Evolutionary conservation across 352 stramenopile species (phyloP), one percentile per base, ranked within the genome.

Genomic region (Blastocystis sp.): DNA sequence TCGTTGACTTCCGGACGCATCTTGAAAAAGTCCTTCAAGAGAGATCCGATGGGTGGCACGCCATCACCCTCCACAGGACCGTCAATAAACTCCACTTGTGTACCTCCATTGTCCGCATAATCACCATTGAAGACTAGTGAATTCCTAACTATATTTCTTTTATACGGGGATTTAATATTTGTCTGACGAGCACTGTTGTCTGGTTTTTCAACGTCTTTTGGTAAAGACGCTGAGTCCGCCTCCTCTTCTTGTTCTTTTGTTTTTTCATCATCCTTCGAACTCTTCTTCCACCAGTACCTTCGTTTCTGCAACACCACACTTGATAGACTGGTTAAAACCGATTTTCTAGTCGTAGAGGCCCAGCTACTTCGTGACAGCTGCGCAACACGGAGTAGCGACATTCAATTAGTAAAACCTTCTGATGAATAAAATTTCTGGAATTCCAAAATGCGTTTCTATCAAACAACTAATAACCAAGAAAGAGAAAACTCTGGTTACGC

Each of bases 401-500:
- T 75, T 37, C 45, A n/a, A 75, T 20, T 47, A 75, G 45, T 41
- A 37, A 47, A 75, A 75, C 18, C 29, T 41, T 47, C 20, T 47
- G 9, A 41, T 75, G 45, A 43, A 43, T 37, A 53, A 41, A 8
- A 39, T 39, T 47, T 41, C 45, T 75, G 34, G 11, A 43, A 45
- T 75, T 43, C 63, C 18, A 75, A 13, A 75, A 75, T 23, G 18
- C 11, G 63, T 39, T 23, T 76, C 29, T 55, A 76, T 50, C 64
- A 76, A 76, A 64, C 70, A 64, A 26, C 34, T 11, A 1, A 4
- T 20, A 84, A 64, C 26, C 55, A 63, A 62, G 55, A 64, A 64
- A 84, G 20, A 5, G 11, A 84, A 84, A 63, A 84, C 47, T 43
- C 39, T 55, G 62, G 29, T 84, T 26, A 68, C 9, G 64, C 73